A percentile compares a stretch with the other conserved stretches of the same genome.
These are phyloP conservation scores for Furcasterigmium sp. DNA, from an alignment of 2,329 filamentous ascomycete genomes.

Conservation along the genomic window DNA sequence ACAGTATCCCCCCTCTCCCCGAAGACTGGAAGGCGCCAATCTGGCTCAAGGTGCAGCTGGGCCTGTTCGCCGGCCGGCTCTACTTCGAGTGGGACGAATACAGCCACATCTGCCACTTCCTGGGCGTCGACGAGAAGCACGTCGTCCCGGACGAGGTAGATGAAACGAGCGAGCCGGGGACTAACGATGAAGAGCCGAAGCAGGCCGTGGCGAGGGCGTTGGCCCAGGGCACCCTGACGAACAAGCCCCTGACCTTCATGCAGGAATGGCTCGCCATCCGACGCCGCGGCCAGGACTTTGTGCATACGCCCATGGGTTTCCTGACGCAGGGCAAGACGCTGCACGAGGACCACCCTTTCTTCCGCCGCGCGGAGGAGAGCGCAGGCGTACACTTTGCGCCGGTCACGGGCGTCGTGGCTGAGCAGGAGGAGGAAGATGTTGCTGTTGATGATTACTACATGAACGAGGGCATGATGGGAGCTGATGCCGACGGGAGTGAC, in stretches of 20 bases:
- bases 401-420: no score
- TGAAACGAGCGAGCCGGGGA: conserved; percentile 1
- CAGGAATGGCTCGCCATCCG: conserved; percentile 52
- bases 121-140: conserved; percentile 20
- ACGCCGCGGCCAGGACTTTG: conserved; percentile 50
- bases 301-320: conserved; percentile 55
- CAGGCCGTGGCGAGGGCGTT: background rate
- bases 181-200: background rate
- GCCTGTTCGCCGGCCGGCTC: conserved; percentile 54
- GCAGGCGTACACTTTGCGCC: no score
- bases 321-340: conserved; percentile 47
- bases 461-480: no score
- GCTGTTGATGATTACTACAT: no score
- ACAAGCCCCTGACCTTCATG: conserved; percentile 39
- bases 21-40: conserved; percentile 32
- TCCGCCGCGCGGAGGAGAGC: no score
- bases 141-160: conserved; percentile 3
- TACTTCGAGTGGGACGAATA: conserved; percentile 52
- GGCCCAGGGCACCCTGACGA: conserved; percentile 18
- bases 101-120: conserved; percentile 19
- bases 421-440: no score
- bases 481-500: no score
- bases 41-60: conserved; percentile 54
- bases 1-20: conserved; percentile 42
- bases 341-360: conserved; percentile 44